Evolutionary conservation across 2,329 filamentous ascomycete genomes (phyloP).

Genomic region (Cercospora zeae-maydis): DNA sequence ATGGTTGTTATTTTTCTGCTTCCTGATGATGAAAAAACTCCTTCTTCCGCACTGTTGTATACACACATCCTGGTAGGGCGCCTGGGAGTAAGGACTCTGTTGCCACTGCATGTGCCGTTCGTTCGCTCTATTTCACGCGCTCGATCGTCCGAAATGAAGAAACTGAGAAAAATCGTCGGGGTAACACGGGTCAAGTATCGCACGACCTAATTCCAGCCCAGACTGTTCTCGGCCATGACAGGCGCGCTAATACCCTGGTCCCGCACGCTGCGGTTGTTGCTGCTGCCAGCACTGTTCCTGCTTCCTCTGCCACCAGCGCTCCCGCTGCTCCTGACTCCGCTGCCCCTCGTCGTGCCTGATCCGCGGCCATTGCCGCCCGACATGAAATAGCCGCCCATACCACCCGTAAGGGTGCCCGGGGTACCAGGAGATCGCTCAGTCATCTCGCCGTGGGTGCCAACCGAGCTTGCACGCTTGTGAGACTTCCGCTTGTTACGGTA

Average conservation of each 20-base stretch:
- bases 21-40: background rate
- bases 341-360: slow-evolving; percentile 13
- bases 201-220: slow-evolving; percentile 75
- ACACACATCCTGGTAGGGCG: background rate
- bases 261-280: slow-evolving; percentile 60
- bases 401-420: slow-evolving; percentile 28
- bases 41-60: background rate
- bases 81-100: background rate
- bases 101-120: background rate
- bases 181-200: background rate
- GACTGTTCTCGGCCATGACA: slow-evolving; percentile 87
- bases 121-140: background rate
- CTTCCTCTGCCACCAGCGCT: slow-evolving; percentile 42
- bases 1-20: background rate
- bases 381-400: slow-evolving; percentile 57
- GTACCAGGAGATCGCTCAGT: slow-evolving; percentile 36
- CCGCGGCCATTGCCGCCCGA: slow-evolving; percentile 57
- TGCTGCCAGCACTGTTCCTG: slow-evolving; percentile 58
- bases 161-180: background rate
- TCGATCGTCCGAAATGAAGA: background rate
- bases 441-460: slow-evolving; percentile 59
- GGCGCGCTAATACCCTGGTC: slow-evolving; percentile 80
- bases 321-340: slow-evolving; percentile 27
- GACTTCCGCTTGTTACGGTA: slow-evolving; percentile 72
- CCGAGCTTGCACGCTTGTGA: slow-evolving; percentile 73